Evolutionary conservation across 1,284 basidiomycete genomes (phyloP).

Genomic region (Apiotrichum veenhuisii): DNA sequence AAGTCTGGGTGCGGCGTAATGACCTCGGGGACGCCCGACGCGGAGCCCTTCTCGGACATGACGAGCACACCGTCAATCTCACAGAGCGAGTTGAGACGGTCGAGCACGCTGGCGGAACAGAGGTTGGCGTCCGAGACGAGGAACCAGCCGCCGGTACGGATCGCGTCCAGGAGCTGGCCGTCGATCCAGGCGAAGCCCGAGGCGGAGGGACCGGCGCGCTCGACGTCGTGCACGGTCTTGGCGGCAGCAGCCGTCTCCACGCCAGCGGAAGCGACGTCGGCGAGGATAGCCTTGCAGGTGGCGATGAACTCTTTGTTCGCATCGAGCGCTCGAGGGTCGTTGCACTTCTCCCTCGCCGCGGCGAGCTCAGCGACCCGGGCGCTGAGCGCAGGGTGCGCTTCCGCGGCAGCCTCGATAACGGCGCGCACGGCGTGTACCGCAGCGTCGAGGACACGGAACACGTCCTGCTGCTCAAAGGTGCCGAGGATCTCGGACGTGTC

Average conservation of each 20-base stretch:
- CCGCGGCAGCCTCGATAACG: slow-evolving; percentile 21
- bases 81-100: slow-evolving; percentile 94
- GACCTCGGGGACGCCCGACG: slow-evolving; percentile 63
- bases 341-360: slow-evolving; percentile 20
- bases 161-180: slow-evolving; percentile 83
- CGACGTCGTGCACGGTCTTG: slow-evolving; percentile 13
- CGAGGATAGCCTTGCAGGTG: slow-evolving; percentile 8
- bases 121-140: slow-evolving; percentile 91
- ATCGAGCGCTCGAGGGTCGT: slow-evolving; percentile 15
- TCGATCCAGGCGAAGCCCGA: slow-evolving; percentile 89
- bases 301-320: slow-evolving; percentile 15
- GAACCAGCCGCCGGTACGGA: slow-evolving; percentile 85
- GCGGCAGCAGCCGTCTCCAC: slow-evolving; percentile 31
- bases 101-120: slow-evolving; percentile 91
- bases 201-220: slow-evolving; percentile 48
- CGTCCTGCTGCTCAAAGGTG: slow-evolving; percentile 87
- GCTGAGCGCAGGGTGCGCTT: slow-evolving; percentile 17
- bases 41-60: slow-evolving; percentile 84
- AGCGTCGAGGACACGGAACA: slow-evolving; percentile 22
- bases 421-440: slow-evolving; percentile 12
- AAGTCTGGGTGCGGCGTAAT: slow-evolving; percentile 83
- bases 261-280: slow-evolving; percentile 18
- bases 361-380: slow-evolving; percentile 15
- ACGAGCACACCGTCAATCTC: slow-evolving; percentile 77
- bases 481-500: slow-evolving; percentile 94